Base-by-base conservation (phyloP, 1,284 basidiomycete species). In the Moesziomyces sp. region DNA sequence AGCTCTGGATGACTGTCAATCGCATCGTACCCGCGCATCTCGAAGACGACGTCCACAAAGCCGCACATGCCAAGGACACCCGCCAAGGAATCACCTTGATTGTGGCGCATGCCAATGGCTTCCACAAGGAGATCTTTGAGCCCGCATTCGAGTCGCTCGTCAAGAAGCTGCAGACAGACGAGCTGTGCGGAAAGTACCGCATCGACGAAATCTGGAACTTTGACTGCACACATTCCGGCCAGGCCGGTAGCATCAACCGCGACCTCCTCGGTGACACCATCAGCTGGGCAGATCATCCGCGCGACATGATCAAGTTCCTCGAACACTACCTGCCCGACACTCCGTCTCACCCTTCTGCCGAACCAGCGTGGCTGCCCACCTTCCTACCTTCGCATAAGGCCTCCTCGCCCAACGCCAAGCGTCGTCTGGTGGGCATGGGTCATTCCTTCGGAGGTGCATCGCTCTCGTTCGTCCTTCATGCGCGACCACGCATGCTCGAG, bases 91-190 rank as follows among this genome's bases (percentile, higher is more conserved):
- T 91, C 42, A 93, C 91, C 0, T 85, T 94, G 43, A 87, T 94
- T 65, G 85, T 91, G 46, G 88, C 88, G 9, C 92, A 93, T 78
- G 92, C 91, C 1, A 93, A 91, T 82, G 92, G 93, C 9, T 90
- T 94, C 75, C 89, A 89, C 68, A 93, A 93, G 84, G 91, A 93
- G 88, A 89, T 87, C 34, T 93, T 90, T 89, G 90, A 92, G 77
- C 88, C 90, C 0, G 87, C 87, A 4, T 66, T 93, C 0, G 83
- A 84, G 0, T 74, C 86, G 40, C 79, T 92, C 2, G 56, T 86
- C 19, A 35, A 62, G 10, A 71, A 63, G 54, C 56, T 74, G 7
- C 74, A 58, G 38, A 74, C 23, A 34, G 45, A 51, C 30, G 56
- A 52, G 42, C 50, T 52, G 35, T 57, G 46, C 24, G 66, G 55